Percentiles rank a stretch among this genome's conserved stretches.
phyloP scores from a whole-genome alignment of 805 yeast species.

The Lipomyces spencermartinsiae region DNA sequence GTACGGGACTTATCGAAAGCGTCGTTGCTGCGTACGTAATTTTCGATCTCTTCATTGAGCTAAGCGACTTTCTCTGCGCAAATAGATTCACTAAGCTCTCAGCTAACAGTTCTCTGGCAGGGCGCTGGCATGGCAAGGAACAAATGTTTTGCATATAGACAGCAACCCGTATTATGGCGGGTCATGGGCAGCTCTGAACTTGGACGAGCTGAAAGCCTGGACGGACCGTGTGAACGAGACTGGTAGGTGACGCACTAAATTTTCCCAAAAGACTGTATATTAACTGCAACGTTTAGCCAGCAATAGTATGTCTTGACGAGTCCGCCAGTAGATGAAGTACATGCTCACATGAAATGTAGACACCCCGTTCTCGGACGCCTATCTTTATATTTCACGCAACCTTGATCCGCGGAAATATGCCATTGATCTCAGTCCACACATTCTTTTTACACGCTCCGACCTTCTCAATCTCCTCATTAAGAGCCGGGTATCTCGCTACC shows the following conservation, averaged over 20 bases:
- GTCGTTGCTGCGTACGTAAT: slow-evolving; percentile 71
- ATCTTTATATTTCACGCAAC: slow-evolving; percentile 75
- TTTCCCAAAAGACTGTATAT: slow-evolving; percentile 22
- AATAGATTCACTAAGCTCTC: background rate
- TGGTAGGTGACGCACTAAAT: slow-evolving; percentile 13
- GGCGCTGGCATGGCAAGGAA: slow-evolving; percentile 97
- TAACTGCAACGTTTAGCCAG: slow-evolving; percentile 26
- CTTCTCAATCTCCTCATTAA: slow-evolving; percentile 76
- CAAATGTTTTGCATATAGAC: slow-evolving; percentile 90
- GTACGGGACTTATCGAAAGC: slow-evolving; percentile 90
- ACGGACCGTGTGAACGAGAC: slow-evolving; percentile 64
- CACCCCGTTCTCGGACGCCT: slow-evolving; percentile 65
- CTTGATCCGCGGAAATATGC: slow-evolving; percentile 78
- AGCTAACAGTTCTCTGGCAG: slow-evolving; percentile 20
- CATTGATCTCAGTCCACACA: slow-evolving; percentile 83
- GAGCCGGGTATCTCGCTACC: slow-evolving; percentile 85
- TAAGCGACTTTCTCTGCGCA: background rate
- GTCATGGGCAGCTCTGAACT: slow-evolving; percentile 79
- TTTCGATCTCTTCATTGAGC: background rate
- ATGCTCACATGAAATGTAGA: slow-evolving; percentile 2
- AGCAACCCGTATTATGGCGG: slow-evolving; percentile 88
- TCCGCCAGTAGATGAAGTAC: background rate
- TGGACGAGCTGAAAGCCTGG: slow-evolving; percentile 87
- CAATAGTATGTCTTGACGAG: slow-evolving; percentile 29
- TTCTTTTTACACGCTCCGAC: slow-evolving; percentile 90